Percentiles rank a stretch among this genome's conserved stretches.
Evolutionary conservation across 805 yeast genomes (phyloP).

Genomic region (Kregervanrija pseudodelftensis): DNA sequence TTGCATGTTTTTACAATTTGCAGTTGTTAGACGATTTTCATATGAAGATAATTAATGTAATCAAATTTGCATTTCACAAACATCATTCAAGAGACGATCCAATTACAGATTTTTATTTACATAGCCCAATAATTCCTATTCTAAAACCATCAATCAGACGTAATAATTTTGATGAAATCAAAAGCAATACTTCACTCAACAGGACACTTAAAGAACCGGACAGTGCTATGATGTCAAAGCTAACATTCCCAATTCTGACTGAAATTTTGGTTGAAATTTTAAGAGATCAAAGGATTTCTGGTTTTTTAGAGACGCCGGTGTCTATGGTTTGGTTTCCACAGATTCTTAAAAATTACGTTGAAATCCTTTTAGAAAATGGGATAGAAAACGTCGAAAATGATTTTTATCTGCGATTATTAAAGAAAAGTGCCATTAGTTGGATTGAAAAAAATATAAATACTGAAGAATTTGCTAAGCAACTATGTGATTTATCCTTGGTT

Average conservation of each 20-base stretch:
- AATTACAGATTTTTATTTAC: conserved; percentile 18
- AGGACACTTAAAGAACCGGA: too few relatives aligned
- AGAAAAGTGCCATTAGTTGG: conserved; percentile 15
- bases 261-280: too few relatives aligned
- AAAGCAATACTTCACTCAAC: too few relatives aligned
- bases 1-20: conserved; percentile 3
- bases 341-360: conserved; percentile 17
- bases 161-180: too few relatives aligned
- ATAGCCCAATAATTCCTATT: conserved; percentile 23
- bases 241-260: too few relatives aligned
- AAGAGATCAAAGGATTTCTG: too few relatives aligned
- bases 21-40: conserved; percentile 3
- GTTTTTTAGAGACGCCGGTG: conserved; percentile 6
- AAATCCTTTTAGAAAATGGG: conserved; percentile 13
- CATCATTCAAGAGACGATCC: conserved; percentile 3
- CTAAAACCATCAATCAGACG: conserved; percentile 10
- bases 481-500: conserved; percentile 19
- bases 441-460: conserved; percentile 7
- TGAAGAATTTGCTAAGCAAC: conserved; percentile 13
- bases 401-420: conserved; percentile 15
- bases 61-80: conserved; percentile 6
- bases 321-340: conserved; percentile 21
- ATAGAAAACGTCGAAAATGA: conserved; percentile 12
- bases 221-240: too few relatives aligned
- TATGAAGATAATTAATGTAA: conserved; percentile 1